These are phyloP conservation scores for Lagenidium giganteum DNA, from an alignment of 352 stramenopile genomes.

Conservation along the genomic window DNA sequence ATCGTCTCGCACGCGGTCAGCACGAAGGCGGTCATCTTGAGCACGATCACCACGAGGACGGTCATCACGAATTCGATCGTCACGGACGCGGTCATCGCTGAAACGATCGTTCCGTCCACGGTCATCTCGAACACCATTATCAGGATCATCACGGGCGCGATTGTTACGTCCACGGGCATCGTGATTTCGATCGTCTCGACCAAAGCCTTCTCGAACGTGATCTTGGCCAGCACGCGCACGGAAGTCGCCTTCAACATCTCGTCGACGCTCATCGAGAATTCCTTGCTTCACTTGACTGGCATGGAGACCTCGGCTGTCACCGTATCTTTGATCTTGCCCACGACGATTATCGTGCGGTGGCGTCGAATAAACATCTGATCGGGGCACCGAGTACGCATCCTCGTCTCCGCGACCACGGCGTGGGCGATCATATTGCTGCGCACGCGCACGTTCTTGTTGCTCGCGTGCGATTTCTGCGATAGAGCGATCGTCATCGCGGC, in stretches of 20 bases:
- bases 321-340: no score
- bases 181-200: background rate
- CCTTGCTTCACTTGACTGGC: no score
- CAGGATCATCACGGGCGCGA: conserved; percentile 1
- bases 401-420: conserved; percentile 33
- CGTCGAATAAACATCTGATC: no score
- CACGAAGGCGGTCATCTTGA: no score
- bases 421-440: conserved; percentile 25
- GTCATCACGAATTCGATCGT: background rate
- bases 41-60: conserved; percentile 2
- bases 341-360: no score
- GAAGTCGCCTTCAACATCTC: no score
- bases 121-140: conserved; percentile 1
- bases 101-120: background rate
- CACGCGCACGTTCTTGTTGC: conserved; percentile 24
- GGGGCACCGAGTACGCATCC: no score
- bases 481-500: conserved; percentile 30
- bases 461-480: conserved; percentile 50
- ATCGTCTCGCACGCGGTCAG: no score
- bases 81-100: background rate
- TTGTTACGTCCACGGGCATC: background rate
- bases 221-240: background rate
- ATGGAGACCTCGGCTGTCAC: no score
- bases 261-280: no score
- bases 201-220: background rate